A percentile compares a stretch with the other conserved stretches of the same genome.
Evolutionary conservation across 169 alveolate species (phyloP).

Genomic region (Plasmodium billcollinsi): DNA sequence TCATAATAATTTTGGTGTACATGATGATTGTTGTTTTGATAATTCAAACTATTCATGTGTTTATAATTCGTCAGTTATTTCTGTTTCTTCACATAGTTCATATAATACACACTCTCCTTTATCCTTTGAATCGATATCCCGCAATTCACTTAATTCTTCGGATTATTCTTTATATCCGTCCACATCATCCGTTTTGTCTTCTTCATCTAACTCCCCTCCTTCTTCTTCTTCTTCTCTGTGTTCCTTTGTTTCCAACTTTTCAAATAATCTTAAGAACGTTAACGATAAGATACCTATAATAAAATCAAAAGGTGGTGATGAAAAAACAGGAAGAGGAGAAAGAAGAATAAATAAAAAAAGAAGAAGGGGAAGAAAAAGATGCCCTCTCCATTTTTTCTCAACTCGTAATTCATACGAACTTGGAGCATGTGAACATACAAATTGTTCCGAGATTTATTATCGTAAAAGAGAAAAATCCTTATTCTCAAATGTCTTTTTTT

Average conservation of each 20-base stretch:
- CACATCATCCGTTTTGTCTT: constrained; percentile 4
- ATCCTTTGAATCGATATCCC: neutral
- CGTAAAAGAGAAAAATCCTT: neutral
- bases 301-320: neutral
- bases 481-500: neutral
- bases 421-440: neutral
- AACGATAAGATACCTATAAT: neutral
- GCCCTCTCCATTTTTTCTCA: constrained; percentile 24
- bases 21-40: neutral
- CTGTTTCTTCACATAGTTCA: constrained; percentile 10
- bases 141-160: too few species aligned
- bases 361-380: constrained; percentile 11
- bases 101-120: constrained; percentile 1
- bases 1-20: neutral
- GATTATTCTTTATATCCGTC: constrained; percentile 7
- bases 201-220: constrained; percentile 9
- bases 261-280: neutral
- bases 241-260: neutral
- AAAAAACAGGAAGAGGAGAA: neutral
- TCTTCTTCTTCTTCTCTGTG: constrained; percentile 14
- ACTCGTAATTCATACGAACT: neutral
- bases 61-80: neutral
- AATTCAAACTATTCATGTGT: neutral
- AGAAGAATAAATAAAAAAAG: neutral
- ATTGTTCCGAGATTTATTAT: neutral